Evolutionary conservation across 1,284 basidiomycete genomes (phyloP), one percentile per base, ranked within the genome.

Genomic region (Hemileia vastatrix): DNA sequence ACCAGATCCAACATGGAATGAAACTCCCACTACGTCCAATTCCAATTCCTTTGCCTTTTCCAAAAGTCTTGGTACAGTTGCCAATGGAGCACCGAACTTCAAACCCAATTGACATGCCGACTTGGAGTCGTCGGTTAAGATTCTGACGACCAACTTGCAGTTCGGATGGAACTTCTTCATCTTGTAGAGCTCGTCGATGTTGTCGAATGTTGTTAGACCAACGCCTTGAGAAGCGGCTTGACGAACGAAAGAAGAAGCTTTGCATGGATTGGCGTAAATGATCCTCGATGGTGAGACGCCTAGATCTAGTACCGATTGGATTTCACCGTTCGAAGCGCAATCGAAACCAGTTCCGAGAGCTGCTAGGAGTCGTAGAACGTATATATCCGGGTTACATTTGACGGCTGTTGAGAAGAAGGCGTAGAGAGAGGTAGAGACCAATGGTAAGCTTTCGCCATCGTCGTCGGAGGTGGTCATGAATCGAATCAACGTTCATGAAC

Each of bases 221-320:
- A 98, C 91, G 23, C 87, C 86, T 27, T 81, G 77, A 67, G 82
- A 83, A 32, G 84, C 84, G 13, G 95, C 89, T 68, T 84, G 84
- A 63, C 91, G 88, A 68, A 98, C 83, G 78, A 95, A 95, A 6
- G 90, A 94, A 5, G 84, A 82, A 1, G 94, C 90, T 79, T 98
- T 98, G 86, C 94, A 97, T 0, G 94, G 95, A 79, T 98, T 98
- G 69, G 94, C 94, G 74, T 93, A 98, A 74, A 98, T 90, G 80
- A 98, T 88, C 64, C 88, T 83, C 18, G 81, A 80, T 1, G 91
- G 85, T 62, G 82, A 80, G 62, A 88, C 78, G 32, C 84, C 87
- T 15, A 94, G 77, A 24, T 80, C 79, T 31, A 96, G 81, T 13
- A 97, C 86, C 65, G 84, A 82, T 24, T 83, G 80, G 71, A 98